These are phyloP conservation scores for Wallacemonas collosoma DNA, from an alignment of 208 protist species.

Conservation along the genomic window DNA sequence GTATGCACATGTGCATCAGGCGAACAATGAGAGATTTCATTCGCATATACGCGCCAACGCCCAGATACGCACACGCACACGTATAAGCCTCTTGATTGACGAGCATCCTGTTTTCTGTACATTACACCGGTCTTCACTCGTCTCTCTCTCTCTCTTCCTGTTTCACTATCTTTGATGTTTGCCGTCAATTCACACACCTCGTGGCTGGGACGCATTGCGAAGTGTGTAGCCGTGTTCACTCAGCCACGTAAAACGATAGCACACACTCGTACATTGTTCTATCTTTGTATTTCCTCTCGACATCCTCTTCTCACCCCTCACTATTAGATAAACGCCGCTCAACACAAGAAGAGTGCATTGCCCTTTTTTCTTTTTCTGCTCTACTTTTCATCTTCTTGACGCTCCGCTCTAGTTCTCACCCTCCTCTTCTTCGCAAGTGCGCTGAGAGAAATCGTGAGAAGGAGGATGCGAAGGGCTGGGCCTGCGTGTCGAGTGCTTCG, in stretches of 20 bases:
- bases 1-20: too few species aligned
- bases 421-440: too few species aligned
- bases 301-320: too few species aligned
- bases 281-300: neutral
- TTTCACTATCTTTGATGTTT: neutral
- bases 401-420: slow-evolving; percentile 2
- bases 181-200: too few species aligned
- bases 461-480: too few species aligned
- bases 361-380: slow-evolving; percentile 4
- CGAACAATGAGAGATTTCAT: too few species aligned
- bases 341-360: slow-evolving; percentile 1
- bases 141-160: neutral
- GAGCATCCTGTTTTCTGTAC: neutral
- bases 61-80: neutral
- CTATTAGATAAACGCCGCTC: too few species aligned
- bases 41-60: too few species aligned
- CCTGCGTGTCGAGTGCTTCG: neutral
- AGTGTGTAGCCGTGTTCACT: neutral
- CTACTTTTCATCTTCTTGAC: slow-evolving; percentile 5
- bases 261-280: neutral
- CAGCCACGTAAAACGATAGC: too few species aligned
- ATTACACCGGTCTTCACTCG: neutral
- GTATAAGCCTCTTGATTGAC: neutral
- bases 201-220: neutral
- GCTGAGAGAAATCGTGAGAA: too few species aligned